Evolutionary conservation across 768 basidiomycete genomes (phyloP), one percentile per base, ranked within the genome.

Genomic region (Suillus tomentosus): DNA sequence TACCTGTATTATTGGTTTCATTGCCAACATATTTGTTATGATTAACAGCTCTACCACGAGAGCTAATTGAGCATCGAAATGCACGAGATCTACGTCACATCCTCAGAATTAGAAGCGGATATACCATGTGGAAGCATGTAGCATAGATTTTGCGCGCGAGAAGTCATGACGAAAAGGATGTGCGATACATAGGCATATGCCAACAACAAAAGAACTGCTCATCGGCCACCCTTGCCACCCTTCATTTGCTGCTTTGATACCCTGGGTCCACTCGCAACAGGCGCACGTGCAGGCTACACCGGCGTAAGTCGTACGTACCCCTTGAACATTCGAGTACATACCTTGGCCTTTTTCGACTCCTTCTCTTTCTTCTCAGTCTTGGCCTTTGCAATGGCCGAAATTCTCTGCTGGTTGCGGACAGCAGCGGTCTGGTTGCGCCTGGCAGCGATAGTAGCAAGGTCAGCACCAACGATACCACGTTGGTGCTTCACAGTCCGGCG

Each of bases 351-450:
- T 87, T 93, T 94, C 61, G 82, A 80, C 84, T 96, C 94, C 85
- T 95, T 96, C 63, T 89, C 94, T 85, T 95, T 94, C 90, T 96
- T 98, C 83, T 95, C 95, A 31, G 87, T 84, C 87, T 98, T 98
- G 43, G 95, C 95, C 81, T 96, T 96, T 67, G 87, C 80, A 76
- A 97, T 95, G 70, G 96, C 96, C 48, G 89, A 85, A 67, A 91
- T 77, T 68, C 95, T 87, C 72, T 88, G 87, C 72, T 94, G 91
- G 67, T 84, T 81, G 66, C 97, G 88, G 70, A 91, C 84, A 70
- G 91, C 90, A 62, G 91, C 83, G 65, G 91, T 94, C 84, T 98
- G 95, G 81, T 93, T 95, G 71, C 96, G 88, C 83, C 85, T 92
- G 70, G 96, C 96, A 61, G 89, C 85, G 78, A 99, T 98, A 72